Conservation (phyloP, 2,329 filamentous ascomycete genomes). For the Colletotrichum australisinense region DNA sequence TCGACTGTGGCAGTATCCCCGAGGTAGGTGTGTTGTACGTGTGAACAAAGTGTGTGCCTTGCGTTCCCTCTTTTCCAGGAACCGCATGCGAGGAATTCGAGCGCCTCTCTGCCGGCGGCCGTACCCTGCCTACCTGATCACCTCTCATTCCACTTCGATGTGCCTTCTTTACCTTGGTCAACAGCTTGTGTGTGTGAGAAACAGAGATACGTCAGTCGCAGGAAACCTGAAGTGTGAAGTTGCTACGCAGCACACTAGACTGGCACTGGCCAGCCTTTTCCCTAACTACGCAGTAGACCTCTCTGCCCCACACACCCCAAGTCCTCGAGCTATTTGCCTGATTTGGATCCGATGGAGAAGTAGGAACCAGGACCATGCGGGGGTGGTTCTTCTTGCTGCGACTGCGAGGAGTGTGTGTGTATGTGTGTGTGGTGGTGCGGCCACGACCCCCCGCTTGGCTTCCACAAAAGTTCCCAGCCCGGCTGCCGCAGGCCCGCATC, state of each 20-base stretch:
- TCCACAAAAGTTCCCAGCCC: slow-evolving; percentile 36
- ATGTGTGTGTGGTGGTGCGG: neutral
- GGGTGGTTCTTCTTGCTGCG: slow-evolving; percentile 8
- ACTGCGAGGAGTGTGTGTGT: slow-evolving; percentile 16
- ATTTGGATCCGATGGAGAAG: slow-evolving; percentile 17
- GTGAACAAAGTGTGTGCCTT: neutral
- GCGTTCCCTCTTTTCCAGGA: slow-evolving; percentile 7
- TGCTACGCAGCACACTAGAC: neutral
- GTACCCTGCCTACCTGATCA: too few relatives aligned
- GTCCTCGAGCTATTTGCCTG: slow-evolving; percentile 32
- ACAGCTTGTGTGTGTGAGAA: neutral
- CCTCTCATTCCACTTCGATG: slow-evolving; percentile 16
- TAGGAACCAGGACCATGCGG: slow-evolving; percentile 15
- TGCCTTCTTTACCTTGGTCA: neutral
- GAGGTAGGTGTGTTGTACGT: neutral
- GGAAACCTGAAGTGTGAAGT: neutral
- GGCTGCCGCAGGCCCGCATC: slow-evolving; percentile 35
- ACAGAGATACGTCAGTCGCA: slow-evolving; percentile 27
- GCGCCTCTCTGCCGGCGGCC: neutral
- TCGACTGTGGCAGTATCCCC: slow-evolving; percentile 21
- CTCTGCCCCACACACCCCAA: neutral
- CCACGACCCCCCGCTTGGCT: slow-evolving; percentile 30
- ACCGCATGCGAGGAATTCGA: neutral
- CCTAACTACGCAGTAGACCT: neutral
- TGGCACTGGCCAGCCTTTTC: neutral